These are phyloP conservation scores for Fraxinus xanthoxyloides DNA, from an alignment of 305 asterid genomes.

Conservation along the genomic window DNA sequence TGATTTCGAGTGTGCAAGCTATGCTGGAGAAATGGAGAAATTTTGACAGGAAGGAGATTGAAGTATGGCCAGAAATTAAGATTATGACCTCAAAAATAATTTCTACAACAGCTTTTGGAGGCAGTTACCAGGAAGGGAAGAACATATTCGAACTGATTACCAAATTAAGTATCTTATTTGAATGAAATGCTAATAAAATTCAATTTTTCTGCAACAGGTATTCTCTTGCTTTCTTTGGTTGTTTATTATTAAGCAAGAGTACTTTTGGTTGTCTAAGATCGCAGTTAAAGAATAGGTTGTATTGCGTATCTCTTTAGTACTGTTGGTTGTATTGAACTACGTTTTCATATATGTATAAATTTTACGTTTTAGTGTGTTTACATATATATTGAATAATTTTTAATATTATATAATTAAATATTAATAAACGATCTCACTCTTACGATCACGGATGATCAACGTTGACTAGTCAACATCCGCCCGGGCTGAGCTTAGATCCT, in stretches of 20 bases:
- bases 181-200: slow-evolving; percentile 18
- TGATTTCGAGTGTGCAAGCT: slow-evolving; percentile 33
- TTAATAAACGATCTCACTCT: too few species aligned
- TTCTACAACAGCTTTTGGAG: slow-evolving; percentile 44
- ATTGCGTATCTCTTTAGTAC: too few species aligned
- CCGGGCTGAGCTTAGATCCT: too few species aligned
- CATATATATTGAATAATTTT: too few species aligned
- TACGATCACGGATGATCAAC: too few species aligned
- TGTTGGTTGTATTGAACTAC: too few species aligned
- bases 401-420: too few species aligned
- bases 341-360: too few species aligned
- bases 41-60: slow-evolving; percentile 31
- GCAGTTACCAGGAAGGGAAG: slow-evolving; percentile 41
- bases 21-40: slow-evolving; percentile 37
- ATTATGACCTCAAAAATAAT: slow-evolving; percentile 36
- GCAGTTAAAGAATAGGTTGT: too few species aligned
- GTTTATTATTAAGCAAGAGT: neutral
- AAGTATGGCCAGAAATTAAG: slow-evolving; percentile 27
- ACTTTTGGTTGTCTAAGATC: too few species aligned
- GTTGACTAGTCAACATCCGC: too few species aligned
- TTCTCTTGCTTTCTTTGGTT: neutral
- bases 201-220: slow-evolving; percentile 26
- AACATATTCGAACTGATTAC: slow-evolving; percentile 32
- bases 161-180: slow-evolving; percentile 11
- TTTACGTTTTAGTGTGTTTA: too few species aligned